These are phyloP conservation scores for Aspergillus fumigatiaffinis DNA, from an alignment of 2,329 filamentous ascomycete species.

Conservation along the genomic window DNA sequence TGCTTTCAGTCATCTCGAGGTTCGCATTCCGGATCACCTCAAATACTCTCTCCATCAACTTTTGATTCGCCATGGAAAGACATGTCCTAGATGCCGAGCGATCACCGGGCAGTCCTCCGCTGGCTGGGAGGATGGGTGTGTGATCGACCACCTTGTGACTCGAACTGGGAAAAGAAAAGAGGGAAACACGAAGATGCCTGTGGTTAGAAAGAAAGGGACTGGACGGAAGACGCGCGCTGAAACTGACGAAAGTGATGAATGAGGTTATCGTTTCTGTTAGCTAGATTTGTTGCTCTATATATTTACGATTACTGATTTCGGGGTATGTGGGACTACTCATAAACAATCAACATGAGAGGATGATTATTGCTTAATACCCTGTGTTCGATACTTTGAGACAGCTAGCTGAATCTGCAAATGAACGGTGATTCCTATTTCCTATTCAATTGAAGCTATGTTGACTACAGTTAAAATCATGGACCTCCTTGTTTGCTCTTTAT, in stretches of 20 bases:
- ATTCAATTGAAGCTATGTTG: not conserved
- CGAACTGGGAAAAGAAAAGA: conserved; percentile 51
- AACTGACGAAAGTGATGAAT: not conserved
- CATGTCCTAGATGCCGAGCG: conserved; percentile 57
- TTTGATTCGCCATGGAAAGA: conserved; percentile 60
- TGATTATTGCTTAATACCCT: not conserved
- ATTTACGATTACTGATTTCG: not conserved
- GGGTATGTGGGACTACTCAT: not conserved
- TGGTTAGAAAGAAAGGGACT: conserved; percentile 2
- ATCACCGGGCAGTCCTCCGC: conserved; percentile 58
- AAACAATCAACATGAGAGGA: not conserved
- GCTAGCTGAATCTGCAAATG: not conserved
- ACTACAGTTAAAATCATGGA: not conserved
- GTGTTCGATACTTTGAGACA: not conserved
- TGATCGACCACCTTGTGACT: conserved; percentile 60
- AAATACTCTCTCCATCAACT: conserved; percentile 63
- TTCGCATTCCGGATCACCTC: conserved; percentile 56
- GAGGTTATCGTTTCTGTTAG: not conserved
- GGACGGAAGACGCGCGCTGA: not conserved
- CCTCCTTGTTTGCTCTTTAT: not conserved
- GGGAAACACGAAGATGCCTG: not conserved
- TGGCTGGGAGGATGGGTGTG: conserved; percentile 61
- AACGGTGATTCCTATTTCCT: not conserved
- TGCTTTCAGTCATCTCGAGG: conserved; percentile 59
- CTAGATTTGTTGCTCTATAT: not conserved